These are phyloP conservation scores for Dipteronia sinensis DNA, from an alignment of 345 rosid species.

Conservation along the genomic window DNA sequence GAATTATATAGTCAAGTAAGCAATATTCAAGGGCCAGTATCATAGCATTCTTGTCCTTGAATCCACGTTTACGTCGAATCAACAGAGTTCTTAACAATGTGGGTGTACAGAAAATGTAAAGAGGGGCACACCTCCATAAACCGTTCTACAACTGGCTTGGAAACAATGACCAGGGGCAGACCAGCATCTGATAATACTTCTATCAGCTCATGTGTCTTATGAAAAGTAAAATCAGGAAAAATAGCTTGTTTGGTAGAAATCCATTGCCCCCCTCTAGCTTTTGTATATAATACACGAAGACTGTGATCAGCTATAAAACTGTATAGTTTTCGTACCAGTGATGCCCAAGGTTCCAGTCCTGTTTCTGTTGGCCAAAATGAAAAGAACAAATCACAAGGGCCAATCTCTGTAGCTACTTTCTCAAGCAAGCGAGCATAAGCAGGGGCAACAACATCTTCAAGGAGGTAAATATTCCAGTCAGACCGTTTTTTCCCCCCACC, in stretches of 20 bases:
- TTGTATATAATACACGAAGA: constrained; percentile 76
- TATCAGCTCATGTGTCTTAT: constrained; percentile 62
- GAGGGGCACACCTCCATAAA: constrained; percentile 75
- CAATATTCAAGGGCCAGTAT: constrained; percentile 85
- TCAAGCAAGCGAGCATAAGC: constrained; percentile 93
- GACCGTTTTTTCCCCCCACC: constrained; percentile 94
- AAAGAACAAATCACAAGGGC: constrained; percentile 76
- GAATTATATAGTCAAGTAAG: constrained; percentile 65
- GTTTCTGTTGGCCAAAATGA: constrained; percentile 80
- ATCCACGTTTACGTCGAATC: constrained; percentile 71
- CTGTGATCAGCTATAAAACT: constrained; percentile 63
- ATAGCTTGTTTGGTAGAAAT: constrained; percentile 86
- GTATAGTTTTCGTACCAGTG: constrained; percentile 72
- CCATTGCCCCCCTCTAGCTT: constrained; percentile 96
- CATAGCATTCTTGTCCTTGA: constrained; percentile 62
- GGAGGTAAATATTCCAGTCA: constrained; percentile 90
- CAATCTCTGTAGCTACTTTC: constrained; percentile 75
- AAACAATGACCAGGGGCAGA: constrained; percentile 66
- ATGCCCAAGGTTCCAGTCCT: constrained; percentile 90
- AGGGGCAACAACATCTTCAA: constrained; percentile 79
- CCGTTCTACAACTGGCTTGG: constrained; percentile 65
- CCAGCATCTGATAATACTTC: constrained; percentile 86
- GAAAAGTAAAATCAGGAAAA: constrained; percentile 81
- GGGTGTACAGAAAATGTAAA: constrained; percentile 77
- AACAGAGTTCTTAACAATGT: constrained; percentile 69